Evolutionary conservation across 495 filamentous ascomycete genomes (phyloP).

Genomic region (Daldinia concentrica): DNA sequence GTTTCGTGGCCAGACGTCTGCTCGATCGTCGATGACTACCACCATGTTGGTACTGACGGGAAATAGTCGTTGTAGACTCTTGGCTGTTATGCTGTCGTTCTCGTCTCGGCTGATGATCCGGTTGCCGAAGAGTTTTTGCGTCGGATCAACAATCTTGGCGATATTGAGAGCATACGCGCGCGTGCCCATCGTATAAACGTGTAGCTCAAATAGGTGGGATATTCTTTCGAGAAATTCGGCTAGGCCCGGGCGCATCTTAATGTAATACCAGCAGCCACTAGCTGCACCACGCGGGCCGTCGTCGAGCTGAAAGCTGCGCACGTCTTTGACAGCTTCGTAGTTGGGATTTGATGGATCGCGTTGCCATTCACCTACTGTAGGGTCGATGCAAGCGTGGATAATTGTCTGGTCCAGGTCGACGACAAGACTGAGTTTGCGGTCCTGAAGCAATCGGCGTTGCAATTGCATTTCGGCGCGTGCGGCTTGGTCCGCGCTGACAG

Average conservation of each 20-base stretch:
- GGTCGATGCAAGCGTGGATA: constrained; percentile 97
- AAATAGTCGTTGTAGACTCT: constrained; percentile 90
- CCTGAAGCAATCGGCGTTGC: constrained; percentile 80
- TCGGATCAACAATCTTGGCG: constrained; percentile 91
- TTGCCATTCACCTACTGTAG: constrained; percentile 96
- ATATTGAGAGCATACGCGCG: constrained; percentile 92
- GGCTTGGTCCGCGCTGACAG: constrained; percentile 77
- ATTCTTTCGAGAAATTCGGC: constrained; percentile 82
- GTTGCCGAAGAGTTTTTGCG: constrained; percentile 89
- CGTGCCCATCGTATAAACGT: constrained; percentile 99
- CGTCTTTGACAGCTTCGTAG: constrained; percentile 87
- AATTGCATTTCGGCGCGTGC: constrained; percentile 82
- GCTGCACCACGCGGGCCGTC: constrained; percentile 74
- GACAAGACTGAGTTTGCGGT: constrained; percentile 86
- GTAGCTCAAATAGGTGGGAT: constrained; percentile 86
- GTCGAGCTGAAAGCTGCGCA: constrained; percentile 87
- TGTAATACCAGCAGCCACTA: constrained; percentile 90
- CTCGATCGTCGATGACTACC: constrained; percentile 96
- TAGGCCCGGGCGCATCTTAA: constrained; percentile 95
- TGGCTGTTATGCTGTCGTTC: constrained; percentile 88
- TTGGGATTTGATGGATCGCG: constrained; percentile 88
- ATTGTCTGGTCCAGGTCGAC: constrained; percentile 99
- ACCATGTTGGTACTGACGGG: constrained; percentile 99
- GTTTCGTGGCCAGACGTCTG: constrained; percentile 97
- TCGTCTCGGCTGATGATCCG: constrained; percentile 96